These are phyloP conservation scores for Syzygium malaccense DNA, from an alignment of 441 rosid genomes.

Conservation along the genomic window DNA sequence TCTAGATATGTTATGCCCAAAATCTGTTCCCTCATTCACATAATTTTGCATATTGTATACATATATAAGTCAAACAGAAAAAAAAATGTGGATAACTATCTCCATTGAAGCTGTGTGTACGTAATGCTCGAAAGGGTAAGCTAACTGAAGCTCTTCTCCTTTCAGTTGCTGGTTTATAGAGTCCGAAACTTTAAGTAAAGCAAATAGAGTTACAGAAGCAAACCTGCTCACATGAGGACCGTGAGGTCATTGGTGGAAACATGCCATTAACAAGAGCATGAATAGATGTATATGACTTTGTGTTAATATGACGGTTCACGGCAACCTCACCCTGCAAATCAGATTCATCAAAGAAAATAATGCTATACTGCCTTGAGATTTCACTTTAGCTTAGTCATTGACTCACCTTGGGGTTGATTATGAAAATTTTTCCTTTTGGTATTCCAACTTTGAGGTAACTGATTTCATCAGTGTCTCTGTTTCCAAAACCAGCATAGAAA, in stretches of 20 bases:
- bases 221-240: conserved; percentile 68
- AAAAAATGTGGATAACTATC: neutral
- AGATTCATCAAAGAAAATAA: neutral
- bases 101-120: neutral
- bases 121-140: neutral
- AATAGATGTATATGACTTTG: conserved; percentile 76
- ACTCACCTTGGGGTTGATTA: conserved; percentile 90
- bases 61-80: neutral
- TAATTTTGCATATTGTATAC: neutral
- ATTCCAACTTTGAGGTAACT: conserved; percentile 97
- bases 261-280: conserved; percentile 80
- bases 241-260: conserved; percentile 51
- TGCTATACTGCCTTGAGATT: neutral
- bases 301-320: conserved; percentile 64
- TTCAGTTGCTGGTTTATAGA: neutral
- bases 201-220: neutral
- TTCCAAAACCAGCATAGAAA: conserved; percentile 98
- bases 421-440: conserved; percentile 91
- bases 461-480: conserved; percentile 94
- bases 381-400: neutral
- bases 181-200: neutral
- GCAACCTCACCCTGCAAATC: conserved; percentile 80
- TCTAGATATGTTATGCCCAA: neutral
- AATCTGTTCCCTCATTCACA: neutral
- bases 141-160: neutral